These are phyloP conservation scores for Starmerella cellae DNA, from an alignment of 805 yeast species.

Conservation along the genomic window DNA sequence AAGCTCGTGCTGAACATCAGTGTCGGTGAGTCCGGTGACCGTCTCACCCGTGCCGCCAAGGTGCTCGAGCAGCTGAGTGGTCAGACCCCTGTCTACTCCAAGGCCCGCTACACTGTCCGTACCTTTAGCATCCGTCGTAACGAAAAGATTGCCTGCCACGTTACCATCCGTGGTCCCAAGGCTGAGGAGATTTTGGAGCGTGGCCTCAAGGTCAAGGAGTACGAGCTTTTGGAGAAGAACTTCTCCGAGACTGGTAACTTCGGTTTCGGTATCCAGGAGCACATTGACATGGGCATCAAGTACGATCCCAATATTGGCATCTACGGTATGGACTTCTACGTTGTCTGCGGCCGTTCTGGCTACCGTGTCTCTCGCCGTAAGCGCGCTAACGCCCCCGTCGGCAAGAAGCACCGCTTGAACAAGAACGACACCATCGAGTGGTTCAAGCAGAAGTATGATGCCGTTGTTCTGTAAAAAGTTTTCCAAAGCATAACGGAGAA, in stretches of 20 bases:
- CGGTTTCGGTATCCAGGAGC: conserved; percentile 99
- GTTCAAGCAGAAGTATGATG: conserved; percentile 99
- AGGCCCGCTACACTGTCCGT: conserved; percentile 99
- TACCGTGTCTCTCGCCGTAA: conserved; percentile 89
- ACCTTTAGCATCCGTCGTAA: conserved; percentile 99
- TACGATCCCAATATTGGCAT: conserved; percentile 99
- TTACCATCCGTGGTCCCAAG: conserved; percentile 99
- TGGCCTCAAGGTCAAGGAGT: conserved; percentile 99
- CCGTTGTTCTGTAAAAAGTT: conserved; percentile 49
- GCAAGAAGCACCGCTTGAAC: conserved; percentile 82
- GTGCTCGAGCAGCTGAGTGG: conserved; percentile 99
- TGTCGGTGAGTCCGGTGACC: conserved; percentile 99
- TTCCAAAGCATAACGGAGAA: not conserved
- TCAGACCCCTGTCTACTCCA: conserved; percentile 99
- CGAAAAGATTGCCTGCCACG: conserved; percentile 99
- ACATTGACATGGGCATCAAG: conserved; percentile 99
- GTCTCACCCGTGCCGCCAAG: conserved; percentile 99
- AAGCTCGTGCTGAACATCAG: conserved; percentile 99
- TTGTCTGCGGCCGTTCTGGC: conserved; percentile 99
- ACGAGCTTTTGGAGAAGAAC: conserved; percentile 87
- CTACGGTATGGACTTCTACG: conserved; percentile 99
- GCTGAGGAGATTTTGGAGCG: conserved; percentile 99
- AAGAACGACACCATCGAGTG: conserved; percentile 92
- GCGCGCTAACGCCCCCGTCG: conserved; percentile 79
- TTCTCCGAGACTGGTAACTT: conserved; percentile 99